These are phyloP conservation scores for Pseudocercospora eumusae DNA, from an alignment of 2,329 filamentous ascomycete species.

Conservation along the genomic window DNA sequence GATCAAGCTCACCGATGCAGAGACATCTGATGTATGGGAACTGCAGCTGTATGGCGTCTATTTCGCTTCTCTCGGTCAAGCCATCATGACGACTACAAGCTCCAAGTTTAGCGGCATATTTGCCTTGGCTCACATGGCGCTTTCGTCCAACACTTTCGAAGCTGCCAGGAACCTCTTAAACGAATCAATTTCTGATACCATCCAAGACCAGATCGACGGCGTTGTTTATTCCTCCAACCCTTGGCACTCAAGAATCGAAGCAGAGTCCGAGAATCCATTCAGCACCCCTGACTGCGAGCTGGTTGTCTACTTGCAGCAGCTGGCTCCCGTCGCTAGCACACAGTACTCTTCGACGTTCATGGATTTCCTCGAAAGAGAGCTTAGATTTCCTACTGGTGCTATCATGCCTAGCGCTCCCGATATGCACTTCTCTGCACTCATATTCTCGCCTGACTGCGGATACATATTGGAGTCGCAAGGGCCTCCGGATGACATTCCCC, in stretches of 20 bases:
- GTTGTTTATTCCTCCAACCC: conserved; percentile 60
- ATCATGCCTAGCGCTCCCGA: conserved; percentile 54
- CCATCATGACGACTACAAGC: conserved; percentile 84
- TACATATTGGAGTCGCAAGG: conserved; percentile 64
- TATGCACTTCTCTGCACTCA: conserved; percentile 60
- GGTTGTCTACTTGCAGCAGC: conserved; percentile 78
- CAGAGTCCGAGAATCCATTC: conserved; percentile 57
- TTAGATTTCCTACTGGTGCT: conserved; percentile 61
- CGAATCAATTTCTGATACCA: conserved; percentile 66
- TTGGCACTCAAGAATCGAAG: conserved; percentile 72
- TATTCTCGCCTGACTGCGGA: conserved; percentile 68
- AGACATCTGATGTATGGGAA: conserved; percentile 73
- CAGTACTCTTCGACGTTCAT: conserved; percentile 41
- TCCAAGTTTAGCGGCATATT: conserved; percentile 92
- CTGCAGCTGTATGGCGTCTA: conserved; percentile 81
- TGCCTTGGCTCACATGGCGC: conserved; percentile 78
- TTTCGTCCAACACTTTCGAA: conserved; percentile 57
- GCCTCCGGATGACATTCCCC: conserved; percentile 55
- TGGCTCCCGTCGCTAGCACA: conserved; percentile 32
- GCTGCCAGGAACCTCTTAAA: conserved; percentile 63
- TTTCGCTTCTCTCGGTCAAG: conserved; percentile 75
- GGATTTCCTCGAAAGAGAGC: conserved; percentile 58
- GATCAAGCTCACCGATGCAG: conserved; percentile 70
- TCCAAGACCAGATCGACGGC: conserved; percentile 66
- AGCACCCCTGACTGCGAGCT: conserved; percentile 82